Conservation (phyloP, 768 basidiomycete species). For the Flagelloscypha sp. region DNA sequence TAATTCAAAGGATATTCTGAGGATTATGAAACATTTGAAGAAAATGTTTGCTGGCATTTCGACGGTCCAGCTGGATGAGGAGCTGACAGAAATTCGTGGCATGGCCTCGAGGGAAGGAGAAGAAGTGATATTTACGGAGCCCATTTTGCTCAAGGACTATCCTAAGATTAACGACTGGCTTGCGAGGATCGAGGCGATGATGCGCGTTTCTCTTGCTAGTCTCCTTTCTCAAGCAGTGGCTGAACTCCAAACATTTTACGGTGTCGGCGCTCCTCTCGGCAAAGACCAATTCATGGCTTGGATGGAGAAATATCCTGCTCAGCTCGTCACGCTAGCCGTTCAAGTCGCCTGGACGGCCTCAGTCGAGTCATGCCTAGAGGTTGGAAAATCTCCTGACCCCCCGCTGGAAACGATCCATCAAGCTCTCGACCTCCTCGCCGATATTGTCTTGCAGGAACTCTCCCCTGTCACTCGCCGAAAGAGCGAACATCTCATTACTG, state of each 20-base stretch:
- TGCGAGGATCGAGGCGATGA: conserved; percentile 83
- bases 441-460: conserved; percentile 89
- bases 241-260: conserved; percentile 78
- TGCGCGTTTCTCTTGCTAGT: conserved; percentile 82
- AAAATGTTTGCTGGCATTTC: conserved; percentile 99
- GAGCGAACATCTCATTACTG: conserved; percentile 97
- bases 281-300: conserved; percentile 71
- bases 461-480: conserved; percentile 88
- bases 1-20: conserved; percentile 96
- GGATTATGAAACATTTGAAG: conserved; percentile 98
- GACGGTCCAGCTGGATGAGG: conserved; percentile 81
- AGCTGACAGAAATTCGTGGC: conserved; percentile 79
- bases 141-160: conserved; percentile 84
- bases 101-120: conserved; percentile 97
- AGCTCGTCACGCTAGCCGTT: conserved; percentile 90
- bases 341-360: conserved; percentile 92
- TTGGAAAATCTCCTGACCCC: conserved; percentile 44
- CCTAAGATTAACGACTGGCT: conserved; percentile 99
- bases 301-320: conserved; percentile 93
- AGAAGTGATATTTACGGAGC: conserved; percentile 75
- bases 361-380: conserved; percentile 65
- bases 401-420: conserved; percentile 70
- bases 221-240: conserved; percentile 72
- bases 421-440: conserved; percentile 90
- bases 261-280: conserved; percentile 48